Base-by-base conservation (phyloP, 257 asterid genomes). In the Plantago ovata region DNA sequence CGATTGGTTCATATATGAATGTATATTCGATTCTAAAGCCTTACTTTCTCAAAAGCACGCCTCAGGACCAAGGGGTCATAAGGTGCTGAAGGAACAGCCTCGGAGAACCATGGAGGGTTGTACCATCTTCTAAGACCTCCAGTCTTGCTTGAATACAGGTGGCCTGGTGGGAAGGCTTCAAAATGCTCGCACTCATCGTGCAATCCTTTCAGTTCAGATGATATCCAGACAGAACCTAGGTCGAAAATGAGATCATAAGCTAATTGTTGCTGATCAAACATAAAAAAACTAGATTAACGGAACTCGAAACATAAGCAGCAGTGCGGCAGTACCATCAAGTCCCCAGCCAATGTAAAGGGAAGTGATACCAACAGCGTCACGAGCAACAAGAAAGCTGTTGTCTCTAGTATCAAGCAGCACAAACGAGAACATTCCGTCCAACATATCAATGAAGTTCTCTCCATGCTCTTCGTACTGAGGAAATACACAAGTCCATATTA, bases 261-360 rank as follows among this genome's bases (percentile, higher is more conserved):
- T 7, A 43, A 20, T 32, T 23, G 10, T 44, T n/a, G 33, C 15
- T 16, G 40, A 46, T 46, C 53, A 47, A 47, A 28, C 36, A 28
- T 28, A 8, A 28, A 28, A 3, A 28, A 28, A 8, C 36, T 3
- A 28, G 7, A 28, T 8, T 2, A 24, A 28, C 36, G 7, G 4
- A 28, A 8, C 36, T 28, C 36, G 36, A 28, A 28, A 3, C 36
- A 8, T 28, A 28, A 28, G 23, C 15, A 49, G n/a, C 11, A 14
- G 16, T 9, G 6, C 15, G 19, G 7, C 13, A 13, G 3, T 75
- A 89, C 99, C 99, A 72, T 93, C 99, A 53, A 86, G 95, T 54
- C 96, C 97, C 97, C 97, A 86, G 13, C 99, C 99, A 47, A 93
- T 84, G 40, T 89, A 93, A 13, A 89, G 86, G 41, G 99, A 82